Conservation (phyloP, 306 rosid genomes). For the Pachyrhizus erosus region DNA sequence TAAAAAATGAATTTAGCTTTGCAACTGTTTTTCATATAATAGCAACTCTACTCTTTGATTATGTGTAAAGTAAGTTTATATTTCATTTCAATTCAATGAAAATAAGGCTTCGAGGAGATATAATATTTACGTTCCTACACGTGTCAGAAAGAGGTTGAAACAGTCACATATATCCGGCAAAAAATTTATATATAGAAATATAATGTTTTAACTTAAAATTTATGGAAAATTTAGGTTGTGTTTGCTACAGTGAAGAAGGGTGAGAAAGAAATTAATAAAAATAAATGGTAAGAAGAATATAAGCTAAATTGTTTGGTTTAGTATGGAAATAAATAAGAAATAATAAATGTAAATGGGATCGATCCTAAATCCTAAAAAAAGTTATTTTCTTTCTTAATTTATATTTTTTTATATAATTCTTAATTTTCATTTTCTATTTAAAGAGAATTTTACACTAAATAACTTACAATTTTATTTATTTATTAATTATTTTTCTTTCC, state of each 20-base stretch:
- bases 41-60: background rate
- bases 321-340: background rate
- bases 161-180: background rate
- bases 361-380: too few species aligned
- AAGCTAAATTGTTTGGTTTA: background rate
- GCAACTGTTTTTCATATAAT: slow-evolving; percentile 29
- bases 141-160: background rate
- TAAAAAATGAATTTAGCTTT: background rate
- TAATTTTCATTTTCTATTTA: too few species aligned
- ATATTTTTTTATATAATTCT: too few species aligned
- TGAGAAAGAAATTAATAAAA: background rate
- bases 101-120: background rate
- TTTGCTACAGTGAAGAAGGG: background rate
- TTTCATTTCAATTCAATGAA: background rate
- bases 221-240: background rate
- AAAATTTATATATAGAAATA: background rate
- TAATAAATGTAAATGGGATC: background rate
- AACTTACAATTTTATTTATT: too few species aligned
- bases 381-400: too few species aligned
- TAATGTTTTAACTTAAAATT: background rate
- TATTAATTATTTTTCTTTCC: too few species aligned
- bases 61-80: background rate
- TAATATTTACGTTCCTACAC: background rate
- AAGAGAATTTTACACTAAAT: too few species aligned
- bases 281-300: background rate